Evolutionary conservation across 441 rosid species (phyloP).

Genomic region (Rhodomyrtus psidioides): DNA sequence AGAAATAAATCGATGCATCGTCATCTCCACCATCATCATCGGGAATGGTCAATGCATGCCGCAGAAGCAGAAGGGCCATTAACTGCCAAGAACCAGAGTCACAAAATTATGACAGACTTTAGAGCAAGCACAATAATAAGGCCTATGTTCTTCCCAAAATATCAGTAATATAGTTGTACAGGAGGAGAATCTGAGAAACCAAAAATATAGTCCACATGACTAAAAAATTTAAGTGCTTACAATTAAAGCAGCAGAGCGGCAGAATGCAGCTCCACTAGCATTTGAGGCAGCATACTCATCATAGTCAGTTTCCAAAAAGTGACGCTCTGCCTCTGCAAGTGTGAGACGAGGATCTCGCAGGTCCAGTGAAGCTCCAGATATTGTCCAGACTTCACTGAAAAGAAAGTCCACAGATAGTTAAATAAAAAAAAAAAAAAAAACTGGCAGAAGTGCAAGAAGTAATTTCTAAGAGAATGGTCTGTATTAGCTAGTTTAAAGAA

Average conservation of each 20-base stretch:
- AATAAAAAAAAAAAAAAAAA: neutral
- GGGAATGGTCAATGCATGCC: constrained; percentile 63
- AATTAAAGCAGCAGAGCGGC: constrained; percentile 87
- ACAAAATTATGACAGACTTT: neutral
- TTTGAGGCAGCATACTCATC: constrained; percentile 79
- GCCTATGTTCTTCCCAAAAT: neutral
- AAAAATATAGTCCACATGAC: neutral
- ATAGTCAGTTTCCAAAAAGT: constrained; percentile 72
- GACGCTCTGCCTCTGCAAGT: constrained; percentile 89
- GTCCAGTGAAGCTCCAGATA: constrained; percentile 77
- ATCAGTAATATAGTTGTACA: neutral
- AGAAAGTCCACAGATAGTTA: constrained; percentile 9
- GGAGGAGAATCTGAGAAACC: neutral
- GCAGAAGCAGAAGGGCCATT: constrained; percentile 80
- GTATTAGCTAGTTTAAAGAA: neutral
- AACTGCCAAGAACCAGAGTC: constrained; percentile 28
- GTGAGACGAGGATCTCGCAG: constrained; percentile 83
- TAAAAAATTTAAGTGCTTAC: constrained; percentile 28
- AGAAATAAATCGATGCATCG: constrained; percentile 60
- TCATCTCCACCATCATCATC: constrained; percentile 59
- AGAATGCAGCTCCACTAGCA: constrained; percentile 88
- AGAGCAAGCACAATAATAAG: neutral
- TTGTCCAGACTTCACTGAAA: constrained; percentile 91
- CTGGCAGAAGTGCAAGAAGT: neutral
- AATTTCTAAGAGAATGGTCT: neutral